Base-by-base conservation (phyloP, 2,329 filamentous ascomycete species). In the Aspergillus glaucus region DNA sequence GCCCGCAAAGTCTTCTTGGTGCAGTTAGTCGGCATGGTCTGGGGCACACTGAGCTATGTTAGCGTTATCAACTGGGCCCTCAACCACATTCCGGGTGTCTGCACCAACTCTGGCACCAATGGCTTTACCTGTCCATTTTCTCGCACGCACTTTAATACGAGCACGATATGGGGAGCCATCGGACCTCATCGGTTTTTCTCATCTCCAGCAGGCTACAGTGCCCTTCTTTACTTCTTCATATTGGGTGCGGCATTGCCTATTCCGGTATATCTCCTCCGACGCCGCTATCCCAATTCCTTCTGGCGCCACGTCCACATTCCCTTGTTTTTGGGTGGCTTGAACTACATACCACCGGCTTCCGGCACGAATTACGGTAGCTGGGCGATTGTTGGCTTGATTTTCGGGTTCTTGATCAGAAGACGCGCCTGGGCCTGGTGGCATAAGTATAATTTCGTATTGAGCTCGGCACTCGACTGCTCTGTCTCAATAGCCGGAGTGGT, bases 391-490 rank as follows among this genome's bases (percentile, higher is more conserved):
- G 84, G 84, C 7, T 73, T 79, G 24, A 56, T 79, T 4, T 87
- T 87, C 70, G 85, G 86, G 62, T 81, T 75, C 54, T 77, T 77
- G 54, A 74, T 87, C 60, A 77, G 78, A 63, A 75, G 79, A 42
- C 75, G 77, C 45, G 80, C 78, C 62, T 77, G 74, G 6, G 80
- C 78, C 40, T 87, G 84, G 84, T 87, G 85, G 85, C 68, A 81
- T 56, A 82, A 83, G 64, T 87, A 86, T 67, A 87, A 87, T 68
- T 88, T 87, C 63, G 76, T 87, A 59, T 80, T 82, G 1, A 85
- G 82, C 30, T 83, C 83, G 0, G 85, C 81, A 1, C 71, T 88
- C 41, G 85, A 87, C 32, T 60, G 59, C 3, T 59, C 58, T 1
- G 60, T 64, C 3, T 54, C 59, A 1, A 50, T 62, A 19, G 60